Percentiles rank a stretch among this genome's conserved stretches.
phyloP scores from a whole-genome alignment of 192 early-diverging fungal species.

The Allomyces macrogynus region DNA sequence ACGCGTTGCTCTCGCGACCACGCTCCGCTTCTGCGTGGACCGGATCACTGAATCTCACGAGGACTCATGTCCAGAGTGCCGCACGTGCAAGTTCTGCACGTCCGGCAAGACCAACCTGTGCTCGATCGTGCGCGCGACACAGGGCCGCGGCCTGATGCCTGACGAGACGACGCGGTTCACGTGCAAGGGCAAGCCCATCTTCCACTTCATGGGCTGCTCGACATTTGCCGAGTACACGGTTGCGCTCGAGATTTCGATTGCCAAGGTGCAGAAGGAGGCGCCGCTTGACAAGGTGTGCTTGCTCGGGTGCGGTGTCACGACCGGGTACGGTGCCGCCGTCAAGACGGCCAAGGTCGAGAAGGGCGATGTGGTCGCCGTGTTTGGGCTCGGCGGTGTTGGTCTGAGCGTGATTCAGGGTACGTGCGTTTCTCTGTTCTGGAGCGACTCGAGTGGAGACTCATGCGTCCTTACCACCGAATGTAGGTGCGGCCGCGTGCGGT shows the following conservation, averaged over 20 bases:
- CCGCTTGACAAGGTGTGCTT: constrained; percentile 72
- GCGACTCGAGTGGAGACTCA: no score
- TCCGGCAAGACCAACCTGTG: constrained; percentile 95
- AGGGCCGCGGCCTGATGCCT: constrained; percentile 89
- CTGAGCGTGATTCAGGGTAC: constrained; percentile 77
- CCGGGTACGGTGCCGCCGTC: constrained; percentile 86
- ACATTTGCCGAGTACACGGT: constrained; percentile 97
- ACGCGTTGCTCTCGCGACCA: neutral
- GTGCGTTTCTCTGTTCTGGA: constrained; percentile 2
- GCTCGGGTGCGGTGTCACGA: constrained; percentile 90
- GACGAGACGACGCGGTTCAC: constrained; percentile 79
- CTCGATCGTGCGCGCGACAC: constrained; percentile 69
- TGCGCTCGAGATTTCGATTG: constrained; percentile 71
- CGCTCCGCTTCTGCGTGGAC: neutral
- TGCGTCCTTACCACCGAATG: neutral
- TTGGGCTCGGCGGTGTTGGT: constrained; percentile 89
- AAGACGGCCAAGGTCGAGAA: constrained; percentile 78
- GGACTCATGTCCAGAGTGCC: constrained; percentile 33
- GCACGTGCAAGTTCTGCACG: constrained; percentile 92
- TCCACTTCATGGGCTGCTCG: constrained; percentile 91
- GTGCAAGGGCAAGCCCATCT: constrained; percentile 68
- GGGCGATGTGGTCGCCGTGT: constrained; percentile 62
- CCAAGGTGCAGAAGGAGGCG: constrained; percentile 60
- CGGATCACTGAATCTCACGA: constrained; percentile 1
- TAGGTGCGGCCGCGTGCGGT: constrained; percentile 17